Conservation (phyloP, 192 early-diverging fungal species). For the Coemansia sp. region DNA sequence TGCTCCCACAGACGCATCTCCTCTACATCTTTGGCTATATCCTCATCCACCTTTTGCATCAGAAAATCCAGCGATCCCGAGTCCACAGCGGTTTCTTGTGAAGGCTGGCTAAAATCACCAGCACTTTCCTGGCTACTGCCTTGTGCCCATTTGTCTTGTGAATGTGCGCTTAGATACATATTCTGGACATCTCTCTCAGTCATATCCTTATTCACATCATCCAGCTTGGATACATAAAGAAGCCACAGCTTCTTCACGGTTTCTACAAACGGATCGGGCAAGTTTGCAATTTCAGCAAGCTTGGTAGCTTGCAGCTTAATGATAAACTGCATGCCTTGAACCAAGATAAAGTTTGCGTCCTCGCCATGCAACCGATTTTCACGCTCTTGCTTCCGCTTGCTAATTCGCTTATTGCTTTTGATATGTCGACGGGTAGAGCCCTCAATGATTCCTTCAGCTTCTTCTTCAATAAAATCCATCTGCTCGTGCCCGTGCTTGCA, state of each 20-base stretch:
- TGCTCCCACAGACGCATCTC: slow-evolving; percentile 36
- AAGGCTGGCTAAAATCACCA: background rate
- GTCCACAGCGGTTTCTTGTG: slow-evolving; percentile 9
- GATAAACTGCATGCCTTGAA: slow-evolving; percentile 36
- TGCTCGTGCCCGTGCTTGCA: slow-evolving; percentile 49
- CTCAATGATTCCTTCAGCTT: slow-evolving; percentile 23
- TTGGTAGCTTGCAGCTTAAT: slow-evolving; percentile 29
- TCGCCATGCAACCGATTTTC: slow-evolving; percentile 23
- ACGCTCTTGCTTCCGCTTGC: slow-evolving; percentile 7
- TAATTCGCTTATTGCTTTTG: slow-evolving; percentile 11
- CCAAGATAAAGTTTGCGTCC: slow-evolving; percentile 30
- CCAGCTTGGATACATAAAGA: slow-evolving; percentile 34
- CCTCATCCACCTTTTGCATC: slow-evolving; percentile 36
- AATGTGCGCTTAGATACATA: background rate
- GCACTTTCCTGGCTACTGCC: slow-evolving; percentile 2
- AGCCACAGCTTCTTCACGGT: slow-evolving; percentile 37
- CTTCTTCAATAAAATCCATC: slow-evolving; percentile 35
- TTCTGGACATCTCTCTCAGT: too few species aligned
- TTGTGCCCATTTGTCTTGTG: background rate
- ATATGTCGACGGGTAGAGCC: slow-evolving; percentile 26
- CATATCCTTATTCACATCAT: slow-evolving; percentile 3
- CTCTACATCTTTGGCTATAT: slow-evolving; percentile 37
- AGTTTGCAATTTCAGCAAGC: slow-evolving; percentile 23
- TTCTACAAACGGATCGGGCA: slow-evolving; percentile 25
- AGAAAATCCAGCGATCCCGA: slow-evolving; percentile 32